Conservation (phyloP, 768 basidiomycete genomes). For the Termitomyces sp. region DNA sequence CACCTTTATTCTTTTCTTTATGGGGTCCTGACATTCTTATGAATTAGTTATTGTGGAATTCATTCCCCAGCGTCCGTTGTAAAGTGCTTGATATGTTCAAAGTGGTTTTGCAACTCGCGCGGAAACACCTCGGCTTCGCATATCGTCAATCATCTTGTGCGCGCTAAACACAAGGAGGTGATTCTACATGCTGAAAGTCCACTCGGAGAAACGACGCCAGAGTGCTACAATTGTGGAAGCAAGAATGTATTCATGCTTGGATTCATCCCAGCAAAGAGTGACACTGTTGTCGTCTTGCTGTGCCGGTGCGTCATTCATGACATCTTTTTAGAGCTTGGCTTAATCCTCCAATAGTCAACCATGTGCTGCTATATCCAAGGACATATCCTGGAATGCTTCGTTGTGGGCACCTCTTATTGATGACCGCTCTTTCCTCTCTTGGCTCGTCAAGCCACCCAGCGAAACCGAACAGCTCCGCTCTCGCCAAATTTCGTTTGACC, state of each 20-base stretch:
- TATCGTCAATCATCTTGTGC: slow-evolving; percentile 98
- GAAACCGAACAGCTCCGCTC: slow-evolving; percentile 96
- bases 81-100: slow-evolving; percentile 86
- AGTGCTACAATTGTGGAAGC: slow-evolving; percentile 99
- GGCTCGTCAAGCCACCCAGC: slow-evolving; percentile 96
- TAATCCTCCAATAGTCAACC: slow-evolving; percentile 67
- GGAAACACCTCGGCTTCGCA: slow-evolving; percentile 98
- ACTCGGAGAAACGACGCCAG: slow-evolving; percentile 94
- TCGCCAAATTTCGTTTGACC: slow-evolving; percentile 93
- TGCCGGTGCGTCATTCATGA: slow-evolving; percentile 66
- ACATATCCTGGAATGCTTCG: slow-evolving; percentile 97
- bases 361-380: slow-evolving; percentile 94
- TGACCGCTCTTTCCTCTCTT: slow-evolving; percentile 97
- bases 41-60: slow-evolving; percentile 89
- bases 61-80: slow-evolving; percentile 97
- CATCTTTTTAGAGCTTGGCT: background rate
- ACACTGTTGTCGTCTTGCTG: slow-evolving; percentile 95
- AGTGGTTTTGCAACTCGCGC: slow-evolving; percentile 99
- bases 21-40: slow-evolving; percentile 11
- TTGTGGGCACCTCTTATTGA: slow-evolving; percentile 99
- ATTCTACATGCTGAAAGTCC: slow-evolving; percentile 94
- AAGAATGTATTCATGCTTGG: slow-evolving; percentile 99
- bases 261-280: slow-evolving; percentile 98
- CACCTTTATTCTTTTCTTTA: slow-evolving; percentile 4
- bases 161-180: slow-evolving; percentile 99